Base-by-base conservation (phyloP, 1,139 yeast genomes). In the Blastobotrys elegans region DNA sequence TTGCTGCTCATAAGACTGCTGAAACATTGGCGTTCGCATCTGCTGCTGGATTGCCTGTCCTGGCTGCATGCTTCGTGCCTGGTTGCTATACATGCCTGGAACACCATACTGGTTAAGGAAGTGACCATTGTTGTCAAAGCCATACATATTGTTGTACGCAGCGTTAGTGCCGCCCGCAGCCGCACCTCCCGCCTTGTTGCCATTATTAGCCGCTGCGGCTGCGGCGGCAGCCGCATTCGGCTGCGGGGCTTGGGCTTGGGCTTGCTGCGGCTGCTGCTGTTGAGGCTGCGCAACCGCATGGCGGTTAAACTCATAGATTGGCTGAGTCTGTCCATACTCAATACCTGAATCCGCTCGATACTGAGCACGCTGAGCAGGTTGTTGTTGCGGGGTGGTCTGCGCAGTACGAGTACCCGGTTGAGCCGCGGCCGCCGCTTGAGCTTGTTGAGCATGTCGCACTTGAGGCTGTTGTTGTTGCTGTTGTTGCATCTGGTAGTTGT, bases 1-100 rank as follows among this genome's bases (percentile, higher is more conserved):
- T 14, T 36, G 44, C 27, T 38, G 36, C 6, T 32, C 37, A 39
- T 22, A 14, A n/a, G 17, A 33, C 18, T 33, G 39, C 44, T 13
- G 33, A 30, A 30, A 30, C 14, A 30, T 14, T 30, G 33, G 33
- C 33, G 14, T 7, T n/a, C 33, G 33, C 14, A 13, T 5, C 17
- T 30, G 33, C n/a, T 30, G 46, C 31, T 16, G 44, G 34, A 26
- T 32, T 36, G 26, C 29, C 38, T 47, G 50, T 26, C 27, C 47
- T 17, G 31, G 44, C 31, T 29, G 50, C 32, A 18, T n/a, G 21
- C 6, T 30, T 13, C 6, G 6, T 5, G 27, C n/a, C 29, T 16
- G 27, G 8, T 37, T 16, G n/a, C 16, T 6, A 30, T 30, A 30
- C 17, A 14, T 16, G 11, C 16, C 17, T 18, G 38, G 26, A 4